Percentiles rank a stretch among this genome's conserved stretches.
Evolutionary conservation across 2,329 filamentous ascomycete genomes (phyloP).

Genomic region (Phaeosphaeriaceae sp.): DNA sequence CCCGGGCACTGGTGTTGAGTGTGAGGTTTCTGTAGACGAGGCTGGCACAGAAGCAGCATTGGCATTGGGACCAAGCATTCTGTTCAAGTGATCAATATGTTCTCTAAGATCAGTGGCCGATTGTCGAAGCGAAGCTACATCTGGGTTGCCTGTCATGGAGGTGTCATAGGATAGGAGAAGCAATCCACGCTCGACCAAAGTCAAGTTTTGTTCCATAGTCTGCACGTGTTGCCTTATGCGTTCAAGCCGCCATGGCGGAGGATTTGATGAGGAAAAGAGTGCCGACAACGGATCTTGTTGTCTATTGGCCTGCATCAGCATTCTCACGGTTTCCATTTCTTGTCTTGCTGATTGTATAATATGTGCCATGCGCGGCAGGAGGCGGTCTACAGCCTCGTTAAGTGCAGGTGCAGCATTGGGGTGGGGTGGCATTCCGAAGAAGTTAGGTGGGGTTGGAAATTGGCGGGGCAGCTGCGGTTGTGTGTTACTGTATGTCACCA

Average conservation of each 20-base stretch:
- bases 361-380: constrained; percentile 27
- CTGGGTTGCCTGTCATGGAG: constrained; percentile 33
- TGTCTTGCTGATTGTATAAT: constrained; percentile 35
- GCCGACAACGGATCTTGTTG: constrained; percentile 10
- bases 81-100: constrained; percentile 31
- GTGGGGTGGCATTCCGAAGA: constrained; percentile 24
- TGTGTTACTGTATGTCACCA: constrained; percentile 58
- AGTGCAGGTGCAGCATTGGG: constrained; percentile 19
- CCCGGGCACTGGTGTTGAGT: constrained; percentile 5
- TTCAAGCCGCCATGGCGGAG: constrained; percentile 38
- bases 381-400: constrained; percentile 19
- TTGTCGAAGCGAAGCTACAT: constrained; percentile 38
- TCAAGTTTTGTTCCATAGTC: constrained; percentile 30
- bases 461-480: constrained; percentile 21
- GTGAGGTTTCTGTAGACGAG: not conserved
- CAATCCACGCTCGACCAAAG: constrained; percentile 36
- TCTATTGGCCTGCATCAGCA: constrained; percentile 25
- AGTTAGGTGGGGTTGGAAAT: constrained; percentile 28
- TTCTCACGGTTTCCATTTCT: constrained; percentile 42
- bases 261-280: not conserved
- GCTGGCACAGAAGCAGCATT: constrained; percentile 1
- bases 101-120: constrained; percentile 33
- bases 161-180: constrained; percentile 29
- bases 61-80: constrained; percentile 24
- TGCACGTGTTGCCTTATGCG: constrained; percentile 35